Conservation (phyloP, 169 alveolate species). For the Plasmodium coatneyi region DNA sequence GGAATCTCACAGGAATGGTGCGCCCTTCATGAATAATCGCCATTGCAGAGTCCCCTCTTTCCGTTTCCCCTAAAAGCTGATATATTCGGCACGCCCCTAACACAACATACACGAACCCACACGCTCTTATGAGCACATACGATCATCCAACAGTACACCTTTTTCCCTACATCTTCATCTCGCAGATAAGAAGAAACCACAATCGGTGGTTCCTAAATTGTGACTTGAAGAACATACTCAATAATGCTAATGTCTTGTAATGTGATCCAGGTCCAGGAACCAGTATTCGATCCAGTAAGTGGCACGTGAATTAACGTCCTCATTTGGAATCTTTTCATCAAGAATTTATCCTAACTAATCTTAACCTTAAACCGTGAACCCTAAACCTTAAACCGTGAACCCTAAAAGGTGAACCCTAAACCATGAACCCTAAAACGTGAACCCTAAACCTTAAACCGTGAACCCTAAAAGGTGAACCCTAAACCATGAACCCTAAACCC, state of each 20-base stretch:
- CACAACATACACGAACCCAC: not conserved
- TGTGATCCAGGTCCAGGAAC: too few species aligned
- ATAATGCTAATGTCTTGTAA: conserved; percentile 24
- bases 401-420: too few species aligned
- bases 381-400: too few species aligned
- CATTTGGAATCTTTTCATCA: too few species aligned
- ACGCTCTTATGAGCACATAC: not conserved
- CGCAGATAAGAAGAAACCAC: conserved; percentile 18
- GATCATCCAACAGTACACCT: not conserved
- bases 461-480: too few species aligned
- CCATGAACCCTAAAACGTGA: too few species aligned
- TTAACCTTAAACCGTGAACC: too few species aligned
- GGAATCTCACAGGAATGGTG: conserved; percentile 19
- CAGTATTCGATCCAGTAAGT: too few species aligned
- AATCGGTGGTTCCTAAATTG: conserved; percentile 58
- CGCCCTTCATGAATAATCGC: not conserved
- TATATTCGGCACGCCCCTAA: not conserved
- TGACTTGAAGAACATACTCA: conserved; percentile 19
- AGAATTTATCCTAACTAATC: too few species aligned
- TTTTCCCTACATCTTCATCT: not conserved
- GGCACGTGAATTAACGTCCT: too few species aligned
- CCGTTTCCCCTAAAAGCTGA: not conserved
- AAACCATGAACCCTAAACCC: too few species aligned
- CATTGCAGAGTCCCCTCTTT: not conserved
- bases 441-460: too few species aligned